Conservation (phyloP, 176 grass and related monocot genomes). For the Dactylis glomerata region DNA sequence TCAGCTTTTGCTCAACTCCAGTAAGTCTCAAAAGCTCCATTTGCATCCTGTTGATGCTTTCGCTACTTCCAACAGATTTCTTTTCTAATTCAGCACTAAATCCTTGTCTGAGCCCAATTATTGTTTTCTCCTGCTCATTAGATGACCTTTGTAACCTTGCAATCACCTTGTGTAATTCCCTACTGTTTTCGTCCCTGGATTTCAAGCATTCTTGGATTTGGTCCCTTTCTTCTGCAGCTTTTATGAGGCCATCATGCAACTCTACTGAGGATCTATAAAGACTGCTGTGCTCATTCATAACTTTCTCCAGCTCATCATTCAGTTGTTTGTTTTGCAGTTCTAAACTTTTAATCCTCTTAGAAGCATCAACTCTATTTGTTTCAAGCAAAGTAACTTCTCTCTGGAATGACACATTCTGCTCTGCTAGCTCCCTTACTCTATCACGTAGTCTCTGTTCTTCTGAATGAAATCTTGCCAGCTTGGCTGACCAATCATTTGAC, state of each 20-base stretch:
- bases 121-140: slow-evolving; percentile 73
- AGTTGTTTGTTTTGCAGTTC: slow-evolving; percentile 50
- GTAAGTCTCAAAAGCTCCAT: slow-evolving; percentile 70
- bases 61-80: slow-evolving; percentile 32
- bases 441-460: slow-evolving; percentile 70
- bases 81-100: slow-evolving; percentile 41
- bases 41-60: slow-evolving; percentile 32
- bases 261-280: slow-evolving; percentile 32
- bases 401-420: slow-evolving; percentile 75
- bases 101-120: slow-evolving; percentile 54
- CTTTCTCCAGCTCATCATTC: slow-evolving; percentile 36
- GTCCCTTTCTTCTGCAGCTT: slow-evolving; percentile 41
- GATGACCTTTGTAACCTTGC: slow-evolving; percentile 53
- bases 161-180: slow-evolving; percentile 47
- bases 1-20: slow-evolving; percentile 60
- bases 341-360: slow-evolving; percentile 31
- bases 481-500: slow-evolving; percentile 57
- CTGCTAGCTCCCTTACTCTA: slow-evolving; percentile 69
- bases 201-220: slow-evolving; percentile 39
- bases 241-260: slow-evolving; percentile 33
- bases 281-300: slow-evolving; percentile 32
- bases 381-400: slow-evolving; percentile 61
- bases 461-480: slow-evolving; percentile 52
- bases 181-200: slow-evolving; percentile 52
- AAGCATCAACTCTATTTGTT: slow-evolving; percentile 19